Evolutionary conservation across 2,329 filamentous ascomycete genomes (phyloP), one percentile per base, ranked within the genome.

Genomic region (Xylariaceae sp.): DNA sequence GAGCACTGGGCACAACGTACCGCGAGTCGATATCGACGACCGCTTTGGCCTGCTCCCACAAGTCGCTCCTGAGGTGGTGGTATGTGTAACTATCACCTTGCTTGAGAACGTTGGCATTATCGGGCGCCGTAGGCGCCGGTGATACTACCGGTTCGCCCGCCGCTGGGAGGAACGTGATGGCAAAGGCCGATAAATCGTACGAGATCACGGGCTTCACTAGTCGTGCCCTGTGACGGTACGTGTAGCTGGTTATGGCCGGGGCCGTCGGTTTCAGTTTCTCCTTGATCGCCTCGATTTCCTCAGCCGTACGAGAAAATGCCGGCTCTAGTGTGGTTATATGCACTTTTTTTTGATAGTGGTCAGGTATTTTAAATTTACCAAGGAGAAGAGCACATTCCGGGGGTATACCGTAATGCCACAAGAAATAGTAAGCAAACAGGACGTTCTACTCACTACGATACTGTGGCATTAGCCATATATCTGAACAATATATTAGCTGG

Each of bases 271-370:
- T 72, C 51, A 95, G 74, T 8, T 72, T 69, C 1, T 78, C 66
- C 39, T 89, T 78, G 10, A 95, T 74, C 0, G 71, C 68, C 10
- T 78, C 76, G 44, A 95, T 89, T 66, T 92, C 85, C 0, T 77
- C 72, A 0, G 81, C 73, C 0, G 88, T 89, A 47, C 84, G 84
- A 21, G 86, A 91, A 69, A 94, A 90, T n/a, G 87, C 83, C 26
- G 96, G 75, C 69, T 97, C 92, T 2, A 96, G 77, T 0, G 84
- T 81, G 0, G 92, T 97, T 72, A 95, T 83, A 71, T 97, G 92
- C 66, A 96, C 56, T 59, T 54, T 15, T 34, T 32, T 21, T 19
- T 3, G 12, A 9, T 26, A 39, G 56, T 48, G 53, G 49, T 34
- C 41, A 12, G 16, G 37, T 7, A 21, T 10, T 3, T 21, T n/a